Conservation (phyloP, 1,284 basidiomycete genomes). For the Ustilago cynodontis region DNA sequence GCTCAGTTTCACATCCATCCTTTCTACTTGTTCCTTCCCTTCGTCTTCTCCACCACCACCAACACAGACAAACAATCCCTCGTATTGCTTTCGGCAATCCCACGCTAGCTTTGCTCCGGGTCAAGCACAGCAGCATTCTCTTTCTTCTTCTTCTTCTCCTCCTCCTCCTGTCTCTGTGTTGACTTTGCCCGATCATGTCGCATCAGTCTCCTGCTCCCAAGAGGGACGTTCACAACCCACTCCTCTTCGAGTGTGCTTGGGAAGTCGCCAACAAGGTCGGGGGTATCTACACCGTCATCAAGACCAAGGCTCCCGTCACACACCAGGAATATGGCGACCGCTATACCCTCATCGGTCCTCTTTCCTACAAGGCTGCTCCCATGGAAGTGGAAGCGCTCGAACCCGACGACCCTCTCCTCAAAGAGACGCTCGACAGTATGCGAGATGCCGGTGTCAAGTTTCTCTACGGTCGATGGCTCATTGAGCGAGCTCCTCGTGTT, state of each 20-base stretch:
- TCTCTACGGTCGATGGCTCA: conserved; percentile 96
- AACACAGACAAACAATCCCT: no score
- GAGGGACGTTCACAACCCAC: conserved; percentile 63
- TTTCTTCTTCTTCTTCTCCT: no score
- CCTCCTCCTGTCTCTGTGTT: background rate
- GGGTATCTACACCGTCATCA: conserved; percentile 99
- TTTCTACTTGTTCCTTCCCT: conserved; percentile 2
- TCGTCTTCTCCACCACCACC: background rate
- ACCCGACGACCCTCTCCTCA: conserved; percentile 72
- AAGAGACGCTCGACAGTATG: conserved; percentile 64
- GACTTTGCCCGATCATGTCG: conserved; percentile 33
- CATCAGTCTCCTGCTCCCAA: conserved; percentile 28
- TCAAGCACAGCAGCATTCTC: no score
- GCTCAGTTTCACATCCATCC: background rate
- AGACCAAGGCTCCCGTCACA: conserved; percentile 98
- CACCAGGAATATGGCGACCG: conserved; percentile 78
- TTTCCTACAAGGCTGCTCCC: conserved; percentile 96
- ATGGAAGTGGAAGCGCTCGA: conserved; percentile 98
- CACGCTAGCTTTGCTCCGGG: background rate
- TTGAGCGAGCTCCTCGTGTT: conserved; percentile 93
- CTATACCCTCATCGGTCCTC: conserved; percentile 91
- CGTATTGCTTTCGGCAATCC: conserved; percentile 4
- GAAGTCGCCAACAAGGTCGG: conserved; percentile 77
- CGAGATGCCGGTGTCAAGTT: conserved; percentile 84
- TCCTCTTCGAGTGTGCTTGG: conserved; percentile 67